Base-by-base conservation (phyloP, 805 yeast genomes). In the Monosporozyma solicola region DNA sequence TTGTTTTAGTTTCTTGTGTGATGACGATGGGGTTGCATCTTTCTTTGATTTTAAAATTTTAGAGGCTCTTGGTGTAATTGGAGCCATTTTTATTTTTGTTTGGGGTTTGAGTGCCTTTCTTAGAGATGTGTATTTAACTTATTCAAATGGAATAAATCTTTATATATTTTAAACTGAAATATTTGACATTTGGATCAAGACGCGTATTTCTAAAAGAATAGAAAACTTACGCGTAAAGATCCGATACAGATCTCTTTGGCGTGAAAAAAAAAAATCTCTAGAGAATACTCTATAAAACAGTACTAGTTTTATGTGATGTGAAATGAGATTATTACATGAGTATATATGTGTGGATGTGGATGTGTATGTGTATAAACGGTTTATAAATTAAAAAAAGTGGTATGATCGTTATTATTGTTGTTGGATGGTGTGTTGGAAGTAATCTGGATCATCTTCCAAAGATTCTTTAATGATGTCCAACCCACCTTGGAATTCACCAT, bases 401-500 rank as follows among this genome's bases (percentile, higher is more conserved):
- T 13, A 35, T 13, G 13, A n/a, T 32, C 10, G 11, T 32, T 32
- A 32, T 32, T 35, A 32, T 47, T 49, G 60, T 35, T 60, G 65
- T 33, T 66, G 74, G 37, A 79, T 59, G 29, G 92, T 84, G 62
- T 78, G 81, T 63, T 84, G 82, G 65, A 91, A 91, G 70, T 84
- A 91, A 49, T 87, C 82, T 29, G 90, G 84, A 65, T 91, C 97
- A 56, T 94, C 99, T 65, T 88, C 96, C 51, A 94, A 74, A 54
- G 83, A 82, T 70, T 94, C 99, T 76, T 90, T 92, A 51, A 95
- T 84, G 61, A 94, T 92, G 72, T 94, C 99, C 62, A 94, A 79
- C 25, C 99, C 99, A 65, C 99, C 99, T 71, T 91, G 98, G 65
- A 94, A 87, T 65, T 88, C 98, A 41, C 99, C 99, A 56, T 84